Evolutionary conservation across 495 filamentous ascomycete species (phyloP).

Genomic region (Penicillium fimorum): DNA sequence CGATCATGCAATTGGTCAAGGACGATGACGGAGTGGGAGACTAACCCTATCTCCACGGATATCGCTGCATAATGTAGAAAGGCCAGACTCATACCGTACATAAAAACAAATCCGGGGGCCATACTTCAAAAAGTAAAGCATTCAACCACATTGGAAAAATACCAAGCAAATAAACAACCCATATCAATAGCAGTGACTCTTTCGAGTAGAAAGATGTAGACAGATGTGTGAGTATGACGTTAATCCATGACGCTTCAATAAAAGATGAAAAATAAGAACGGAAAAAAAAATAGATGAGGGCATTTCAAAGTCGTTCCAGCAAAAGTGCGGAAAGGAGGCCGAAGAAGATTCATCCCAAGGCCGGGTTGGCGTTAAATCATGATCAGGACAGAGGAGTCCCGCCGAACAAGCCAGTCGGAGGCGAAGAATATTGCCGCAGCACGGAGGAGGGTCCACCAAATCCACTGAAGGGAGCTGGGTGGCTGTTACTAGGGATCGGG

Average conservation of each 20-base stretch:
- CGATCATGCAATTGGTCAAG: conserved; percentile 40
- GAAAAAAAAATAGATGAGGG: conserved; percentile 6
- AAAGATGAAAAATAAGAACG: conserved; percentile 16
- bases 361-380: conserved; percentile 6
- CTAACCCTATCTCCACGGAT: conserved; percentile 34
- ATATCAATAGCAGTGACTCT: conserved; percentile 13
- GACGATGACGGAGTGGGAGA: conserved; percentile 31
- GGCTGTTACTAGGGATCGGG: conserved; percentile 42
- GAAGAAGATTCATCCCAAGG: background rate
- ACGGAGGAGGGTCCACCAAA: conserved; percentile 35
- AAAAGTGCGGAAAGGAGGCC: conserved; percentile 9
- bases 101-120: conserved; percentile 25
- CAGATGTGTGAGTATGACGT: conserved; percentile 26
- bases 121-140: conserved; percentile 19
- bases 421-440: conserved; percentile 42
- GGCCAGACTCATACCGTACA: conserved; percentile 31
- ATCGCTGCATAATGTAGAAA: conserved; percentile 40
- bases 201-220: conserved; percentile 16
- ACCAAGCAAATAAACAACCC: conserved; percentile 24
- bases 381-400: conserved; percentile 15
- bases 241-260: conserved; percentile 34
- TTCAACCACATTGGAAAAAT: conserved; percentile 15
- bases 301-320: conserved; percentile 23
- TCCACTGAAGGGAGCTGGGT: conserved; percentile 44
- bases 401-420: conserved; percentile 39